phyloP scores from a whole-genome alignment of 768 basidiomycete species.

The Harrya chromipes region DNA sequence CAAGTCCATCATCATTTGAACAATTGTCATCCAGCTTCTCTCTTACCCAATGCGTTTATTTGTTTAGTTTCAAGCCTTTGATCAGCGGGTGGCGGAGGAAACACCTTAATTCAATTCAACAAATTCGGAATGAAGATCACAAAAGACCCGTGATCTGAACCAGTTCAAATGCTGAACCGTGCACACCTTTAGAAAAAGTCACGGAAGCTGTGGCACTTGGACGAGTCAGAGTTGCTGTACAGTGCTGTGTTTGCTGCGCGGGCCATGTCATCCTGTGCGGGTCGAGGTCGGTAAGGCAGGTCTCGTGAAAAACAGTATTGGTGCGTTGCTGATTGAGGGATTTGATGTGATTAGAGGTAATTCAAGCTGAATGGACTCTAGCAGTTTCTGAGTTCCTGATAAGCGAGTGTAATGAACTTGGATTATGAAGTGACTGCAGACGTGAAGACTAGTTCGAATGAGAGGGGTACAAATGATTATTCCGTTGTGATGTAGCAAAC shows the following conservation, averaged over 20 bases:
- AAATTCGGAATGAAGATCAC: conserved; percentile 6
- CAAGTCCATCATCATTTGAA: not conserved
- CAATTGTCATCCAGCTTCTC: no score
- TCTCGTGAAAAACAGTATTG: not conserved
- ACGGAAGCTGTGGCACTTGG: not conserved
- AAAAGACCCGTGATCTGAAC: not conserved
- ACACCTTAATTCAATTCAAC: not conserved
- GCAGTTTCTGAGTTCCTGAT: not conserved
- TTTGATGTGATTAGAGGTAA: not conserved
- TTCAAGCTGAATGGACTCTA: not conserved
- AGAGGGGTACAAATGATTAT: not conserved
- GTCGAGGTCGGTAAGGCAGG: not conserved
- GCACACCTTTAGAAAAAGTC: no score
- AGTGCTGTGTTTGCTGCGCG: conserved; percentile 17
- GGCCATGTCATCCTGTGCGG: conserved; percentile 11
- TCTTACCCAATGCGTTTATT: not conserved
- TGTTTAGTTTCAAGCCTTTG: no score
- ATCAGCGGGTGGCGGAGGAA: not conserved
- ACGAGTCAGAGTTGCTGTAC: conserved; percentile 15
- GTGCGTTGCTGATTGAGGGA: not conserved
- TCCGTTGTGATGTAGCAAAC: not conserved
- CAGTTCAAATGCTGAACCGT: no score
- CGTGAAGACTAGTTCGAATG: not conserved
- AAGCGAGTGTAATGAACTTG: not conserved
- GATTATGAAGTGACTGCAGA: not conserved